Percentiles rank a stretch among this genome's conserved stretches.
Conservation (phyloP, 192 early-diverging fungal species). For the Linnemannia elongata region DNA sequence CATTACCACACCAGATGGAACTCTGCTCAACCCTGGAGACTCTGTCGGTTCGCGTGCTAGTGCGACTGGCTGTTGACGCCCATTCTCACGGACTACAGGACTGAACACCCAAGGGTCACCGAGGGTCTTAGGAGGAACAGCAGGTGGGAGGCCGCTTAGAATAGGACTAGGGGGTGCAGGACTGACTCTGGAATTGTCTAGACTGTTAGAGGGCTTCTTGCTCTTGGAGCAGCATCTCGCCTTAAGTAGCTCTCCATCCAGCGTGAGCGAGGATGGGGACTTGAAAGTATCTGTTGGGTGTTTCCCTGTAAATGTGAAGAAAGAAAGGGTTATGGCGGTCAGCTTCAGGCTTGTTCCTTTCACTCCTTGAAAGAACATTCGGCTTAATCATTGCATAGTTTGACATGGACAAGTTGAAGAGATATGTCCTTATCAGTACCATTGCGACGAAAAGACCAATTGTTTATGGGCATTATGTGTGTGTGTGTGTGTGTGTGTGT, state of each 20-base stretch:
- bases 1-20: not conserved
- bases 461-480: not conserved
- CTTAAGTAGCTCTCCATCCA: constrained; percentile 1
- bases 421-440: not conserved
- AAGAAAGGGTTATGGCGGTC: too few species aligned
- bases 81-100: not conserved
- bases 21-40: not conserved
- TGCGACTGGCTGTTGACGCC: not conserved
- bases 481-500: too few species aligned
- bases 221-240: not conserved
- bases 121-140: not conserved
- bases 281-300: not conserved
- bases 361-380: too few species aligned
- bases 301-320: not conserved
- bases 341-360: too few species aligned
- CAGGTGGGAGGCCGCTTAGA: not conserved
- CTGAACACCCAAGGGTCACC: not conserved
- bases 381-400: too few species aligned
- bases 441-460: constrained; percentile 2
- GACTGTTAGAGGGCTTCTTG: not conserved
- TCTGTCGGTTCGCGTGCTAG: not conserved
- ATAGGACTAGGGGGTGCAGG: not conserved
- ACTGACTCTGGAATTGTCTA: not conserved
- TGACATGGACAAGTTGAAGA: not conserved
- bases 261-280: not conserved